Evolutionary conservation across 148 eudicot genomes (phyloP).

Genomic region (Amaranthus cruentus): DNA sequence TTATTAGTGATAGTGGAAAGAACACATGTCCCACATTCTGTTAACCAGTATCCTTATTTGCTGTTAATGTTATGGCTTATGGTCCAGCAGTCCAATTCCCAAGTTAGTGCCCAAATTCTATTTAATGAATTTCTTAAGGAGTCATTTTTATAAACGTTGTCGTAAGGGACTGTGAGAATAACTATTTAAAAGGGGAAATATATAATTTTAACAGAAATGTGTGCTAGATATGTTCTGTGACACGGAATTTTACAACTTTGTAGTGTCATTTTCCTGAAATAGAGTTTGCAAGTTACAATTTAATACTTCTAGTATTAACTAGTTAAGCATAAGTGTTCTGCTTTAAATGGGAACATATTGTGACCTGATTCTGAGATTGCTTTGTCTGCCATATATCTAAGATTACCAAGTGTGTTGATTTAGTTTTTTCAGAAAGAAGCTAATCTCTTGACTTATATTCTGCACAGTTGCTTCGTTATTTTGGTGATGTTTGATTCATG

Average conservation of each 20-base stretch:
- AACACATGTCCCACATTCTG: constrained; percentile 10
- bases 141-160: background rate
- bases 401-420: constrained; percentile 4
- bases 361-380: background rate
- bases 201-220: background rate
- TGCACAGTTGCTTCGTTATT: background rate
- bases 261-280: background rate
- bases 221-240: background rate
- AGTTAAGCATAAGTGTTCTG: background rate
- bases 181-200: background rate
- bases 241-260: background rate
- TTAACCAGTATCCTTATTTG: background rate
- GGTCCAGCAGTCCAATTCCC: background rate
- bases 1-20: constrained; percentile 5
- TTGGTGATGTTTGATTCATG: background rate
- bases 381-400: background rate
- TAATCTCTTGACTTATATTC: background rate
- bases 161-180: background rate
- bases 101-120: background rate
- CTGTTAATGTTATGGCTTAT: constrained; percentile 12
- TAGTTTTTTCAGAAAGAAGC: background rate
- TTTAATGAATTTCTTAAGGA: background rate
- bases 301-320: background rate
- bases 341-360: background rate
- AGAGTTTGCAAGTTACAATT: background rate